Evolutionary conservation across 352 stramenopile species (phyloP).

Genomic region (Pseudoperonospora humuli): DNA sequence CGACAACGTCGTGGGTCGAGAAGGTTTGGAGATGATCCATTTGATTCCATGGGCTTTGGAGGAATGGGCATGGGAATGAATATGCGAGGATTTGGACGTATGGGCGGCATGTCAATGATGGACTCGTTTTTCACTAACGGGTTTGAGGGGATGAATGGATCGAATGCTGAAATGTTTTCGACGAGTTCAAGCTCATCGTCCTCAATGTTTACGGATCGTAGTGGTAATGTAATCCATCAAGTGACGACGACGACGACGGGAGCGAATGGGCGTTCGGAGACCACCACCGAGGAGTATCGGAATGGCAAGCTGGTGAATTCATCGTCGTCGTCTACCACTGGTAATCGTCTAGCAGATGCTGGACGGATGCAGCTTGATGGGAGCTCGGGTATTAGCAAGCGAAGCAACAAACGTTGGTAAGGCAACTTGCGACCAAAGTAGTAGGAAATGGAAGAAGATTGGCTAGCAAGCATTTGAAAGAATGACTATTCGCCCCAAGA

Average conservation of each 20-base stretch:
- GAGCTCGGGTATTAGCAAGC: neutral
- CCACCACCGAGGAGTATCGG: constrained; percentile 60
- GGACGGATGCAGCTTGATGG: constrained; percentile 59
- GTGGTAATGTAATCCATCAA: constrained; percentile 61
- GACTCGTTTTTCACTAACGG: constrained; percentile 44
- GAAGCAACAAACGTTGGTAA: constrained; percentile 11
- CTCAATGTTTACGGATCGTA: constrained; percentile 61
- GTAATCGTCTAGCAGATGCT: constrained; percentile 38
- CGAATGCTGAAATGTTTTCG: constrained; percentile 10
- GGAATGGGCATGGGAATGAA: constrained; percentile 9
- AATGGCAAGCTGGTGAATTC: constrained; percentile 61
- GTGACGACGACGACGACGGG: constrained; percentile 63
- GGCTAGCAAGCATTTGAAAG: too few species aligned
- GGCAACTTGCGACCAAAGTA: constrained; percentile 11
- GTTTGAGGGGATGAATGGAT: constrained; percentile 11
- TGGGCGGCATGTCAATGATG: constrained; percentile 31
- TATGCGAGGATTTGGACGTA: constrained; percentile 29
- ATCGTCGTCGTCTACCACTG: constrained; percentile 18
- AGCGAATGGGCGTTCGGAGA: constrained; percentile 42
- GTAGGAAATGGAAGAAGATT: constrained; percentile 1
- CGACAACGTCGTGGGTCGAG: constrained; percentile 12
- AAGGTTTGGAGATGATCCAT: constrained; percentile 19
- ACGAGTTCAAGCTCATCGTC: constrained; percentile 51
- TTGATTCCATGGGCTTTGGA: constrained; percentile 34
- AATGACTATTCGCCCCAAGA: too few species aligned